Evolutionary conservation across 441 rosid genomes (phyloP).

Genomic region (Metrosideros polymorpha): DNA sequence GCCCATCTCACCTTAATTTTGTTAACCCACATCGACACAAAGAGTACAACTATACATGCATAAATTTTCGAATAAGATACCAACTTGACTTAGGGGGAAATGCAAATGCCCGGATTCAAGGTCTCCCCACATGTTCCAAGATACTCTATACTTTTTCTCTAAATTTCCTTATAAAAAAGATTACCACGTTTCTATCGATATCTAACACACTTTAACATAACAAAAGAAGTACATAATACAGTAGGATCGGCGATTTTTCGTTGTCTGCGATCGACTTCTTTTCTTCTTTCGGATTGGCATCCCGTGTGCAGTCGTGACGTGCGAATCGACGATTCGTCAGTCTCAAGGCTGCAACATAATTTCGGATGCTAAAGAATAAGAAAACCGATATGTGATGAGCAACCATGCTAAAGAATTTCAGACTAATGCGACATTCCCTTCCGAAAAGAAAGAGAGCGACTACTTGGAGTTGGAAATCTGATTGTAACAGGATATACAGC

Average conservation of each 20-base stretch:
- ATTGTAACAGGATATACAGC: not conserved
- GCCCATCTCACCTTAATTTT: not conserved
- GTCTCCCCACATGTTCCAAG: not conserved
- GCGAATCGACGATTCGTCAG: not conserved
- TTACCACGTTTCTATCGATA: rapidly evolving
- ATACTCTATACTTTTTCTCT: not conserved
- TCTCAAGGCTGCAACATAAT: not conserved
- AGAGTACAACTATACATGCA: not conserved
- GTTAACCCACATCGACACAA: no score
- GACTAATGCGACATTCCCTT: no score
- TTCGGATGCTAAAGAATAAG: not conserved
- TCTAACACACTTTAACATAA: not conserved
- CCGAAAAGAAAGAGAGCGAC: not conserved
- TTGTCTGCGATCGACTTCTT: not conserved
- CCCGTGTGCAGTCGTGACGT: not conserved
- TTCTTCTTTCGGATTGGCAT: not conserved
- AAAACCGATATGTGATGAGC: not conserved
- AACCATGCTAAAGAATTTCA: no score
- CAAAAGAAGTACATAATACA: not conserved
- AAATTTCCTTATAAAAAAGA: not conserved
- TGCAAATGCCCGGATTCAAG: not conserved
- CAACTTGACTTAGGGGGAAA: not conserved
- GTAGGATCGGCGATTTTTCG: not conserved
- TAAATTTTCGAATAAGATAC: not conserved
- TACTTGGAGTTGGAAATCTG: not conserved